These are phyloP conservation scores for Geranomyces michiganensis DNA, from an alignment of 192 early-diverging fungal species.

Conservation along the genomic window DNA sequence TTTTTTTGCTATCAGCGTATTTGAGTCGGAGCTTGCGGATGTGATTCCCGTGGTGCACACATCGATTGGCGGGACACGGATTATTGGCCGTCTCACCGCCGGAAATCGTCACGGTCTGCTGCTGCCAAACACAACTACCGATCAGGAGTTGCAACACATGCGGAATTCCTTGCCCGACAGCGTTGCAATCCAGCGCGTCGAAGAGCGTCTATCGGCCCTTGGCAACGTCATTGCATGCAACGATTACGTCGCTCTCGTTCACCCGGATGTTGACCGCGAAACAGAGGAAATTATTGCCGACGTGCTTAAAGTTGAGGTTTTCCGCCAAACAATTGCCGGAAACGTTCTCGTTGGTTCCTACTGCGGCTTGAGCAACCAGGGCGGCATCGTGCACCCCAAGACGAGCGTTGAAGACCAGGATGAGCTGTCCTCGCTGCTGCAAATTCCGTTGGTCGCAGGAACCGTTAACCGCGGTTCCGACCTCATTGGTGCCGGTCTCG, in stretches of 20 bases:
- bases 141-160: slow-evolving; percentile 94
- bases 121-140: slow-evolving; percentile 93
- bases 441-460: slow-evolving; percentile 95
- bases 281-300: slow-evolving; percentile 99
- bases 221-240: slow-evolving; percentile 99
- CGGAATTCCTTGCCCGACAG: slow-evolving; percentile 93
- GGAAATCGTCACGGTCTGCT: slow-evolving; percentile 95
- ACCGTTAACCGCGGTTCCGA: slow-evolving; percentile 99
- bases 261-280: slow-evolving; percentile 97
- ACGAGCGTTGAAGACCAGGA: slow-evolving; percentile 97
- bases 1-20: slow-evolving; percentile 76
- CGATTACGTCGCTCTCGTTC: slow-evolving; percentile 97
- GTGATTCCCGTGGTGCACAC: slow-evolving; percentile 96
- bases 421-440: slow-evolving; percentile 94
- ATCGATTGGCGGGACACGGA: slow-evolving; percentile 94
- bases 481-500: slow-evolving; percentile 93
- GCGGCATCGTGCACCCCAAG: slow-evolving; percentile 92
- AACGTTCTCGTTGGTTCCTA: slow-evolving; percentile 96
- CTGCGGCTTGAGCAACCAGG: slow-evolving; percentile 96
- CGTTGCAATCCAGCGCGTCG: slow-evolving; percentile 93
- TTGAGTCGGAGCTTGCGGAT: slow-evolving; percentile 93
- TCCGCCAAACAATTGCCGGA: slow-evolving; percentile 96
- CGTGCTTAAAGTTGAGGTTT: slow-evolving; percentile 96
- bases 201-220: slow-evolving; percentile 95
- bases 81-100: slow-evolving; percentile 91